Base-by-base conservation (phyloP, 306 rosid genomes). In the Carpinus fangiana region DNA sequence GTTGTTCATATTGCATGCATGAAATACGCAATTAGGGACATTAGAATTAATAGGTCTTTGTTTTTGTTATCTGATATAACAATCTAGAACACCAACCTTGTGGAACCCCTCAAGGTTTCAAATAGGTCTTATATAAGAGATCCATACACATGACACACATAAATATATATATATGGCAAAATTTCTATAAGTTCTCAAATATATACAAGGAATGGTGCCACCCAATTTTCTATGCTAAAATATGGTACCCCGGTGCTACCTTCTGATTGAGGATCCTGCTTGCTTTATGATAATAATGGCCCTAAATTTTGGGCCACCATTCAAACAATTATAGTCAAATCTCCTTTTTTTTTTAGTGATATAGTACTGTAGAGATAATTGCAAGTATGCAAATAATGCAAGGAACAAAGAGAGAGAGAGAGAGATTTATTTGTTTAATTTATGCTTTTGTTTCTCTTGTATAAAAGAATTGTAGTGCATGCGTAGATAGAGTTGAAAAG, bases 251-350 rank as follows among this genome's bases (percentile, higher is more conserved):
- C n/a, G n/a, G 64, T 51, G 80, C 36, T 34, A 52, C 41, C 73
- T 20, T 77, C 69, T 77, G 26, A 45, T 50, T 68, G 31, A 69
- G 75, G 18, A 17, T 9, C 9, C 31, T 21, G n/a, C 61, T 48
- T 34, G 38, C 64, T 75, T 31, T 31, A 21, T 72, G n/a, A 36
- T 55, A 55, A 23, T 36, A 43, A 13, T 48, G 73, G 50, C 68
- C 52, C 43, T 56, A 46, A 70, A 79, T 70, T 80, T 86, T 65
- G 81, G 81, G 59, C 48, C 38, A 28, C 51, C 70, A 78, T 85
- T 79, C 73, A 76, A 45, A 75, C 56, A 74, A 65, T 21, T 71
- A 60, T 61, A 72, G 85, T 83, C 87, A 86, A 83, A 78, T 75
- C 26, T 53, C 48, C 34, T 10, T 48, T 11, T 12, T 47, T 59